phyloP scores from a whole-genome alignment of 495 filamentous ascomycete genomes.

The Delitschia confertaspora region DNA sequence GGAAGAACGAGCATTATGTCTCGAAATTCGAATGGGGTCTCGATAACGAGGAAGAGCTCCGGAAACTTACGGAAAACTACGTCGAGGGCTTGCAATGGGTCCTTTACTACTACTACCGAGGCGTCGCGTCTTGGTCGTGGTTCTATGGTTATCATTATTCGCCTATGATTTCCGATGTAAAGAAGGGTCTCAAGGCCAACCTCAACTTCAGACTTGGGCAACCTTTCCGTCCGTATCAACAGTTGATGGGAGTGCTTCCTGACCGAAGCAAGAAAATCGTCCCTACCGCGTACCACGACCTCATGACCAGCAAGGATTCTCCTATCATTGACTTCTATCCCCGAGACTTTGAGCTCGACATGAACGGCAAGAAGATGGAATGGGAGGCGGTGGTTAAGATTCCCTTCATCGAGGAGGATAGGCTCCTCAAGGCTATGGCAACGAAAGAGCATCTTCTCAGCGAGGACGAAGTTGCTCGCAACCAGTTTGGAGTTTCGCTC shows the following conservation, averaged over 20 bases:
- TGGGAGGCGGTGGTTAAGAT: conserved; percentile 99
- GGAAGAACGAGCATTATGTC: conserved; percentile 89
- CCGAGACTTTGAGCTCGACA: conserved; percentile 92
- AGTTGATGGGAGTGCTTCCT: conserved; percentile 96
- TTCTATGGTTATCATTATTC: conserved; percentile 95
- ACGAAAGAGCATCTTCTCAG: conserved; percentile 69
- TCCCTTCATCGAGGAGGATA: conserved; percentile 89
- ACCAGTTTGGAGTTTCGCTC: conserved; percentile 82
- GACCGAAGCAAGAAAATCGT: conserved; percentile 97
- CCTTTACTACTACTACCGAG: conserved; percentile 93
- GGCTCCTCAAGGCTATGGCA: conserved; percentile 75
- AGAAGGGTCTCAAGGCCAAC: conserved; percentile 76
- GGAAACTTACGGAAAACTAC: conserved; percentile 85
- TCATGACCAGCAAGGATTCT: conserved; percentile 88
- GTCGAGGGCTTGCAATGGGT: conserved; percentile 98
- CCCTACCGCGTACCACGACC: conserved; percentile 71
- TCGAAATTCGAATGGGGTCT: conserved; percentile 87
- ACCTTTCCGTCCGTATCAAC: conserved; percentile 89
- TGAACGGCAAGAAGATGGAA: conserved; percentile 99
- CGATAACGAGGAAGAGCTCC: conserved; percentile 72
- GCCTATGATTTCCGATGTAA: conserved; percentile 94
- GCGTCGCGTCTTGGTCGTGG: conserved; percentile 98
- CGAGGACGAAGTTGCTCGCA: conserved; percentile 67
- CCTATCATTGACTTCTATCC: conserved; percentile 99
- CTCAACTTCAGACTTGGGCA: conserved; percentile 88